These are phyloP conservation scores for Aspergillus sp. DNA, from an alignment of 2,329 filamentous ascomycete species.

Conservation along the genomic window DNA sequence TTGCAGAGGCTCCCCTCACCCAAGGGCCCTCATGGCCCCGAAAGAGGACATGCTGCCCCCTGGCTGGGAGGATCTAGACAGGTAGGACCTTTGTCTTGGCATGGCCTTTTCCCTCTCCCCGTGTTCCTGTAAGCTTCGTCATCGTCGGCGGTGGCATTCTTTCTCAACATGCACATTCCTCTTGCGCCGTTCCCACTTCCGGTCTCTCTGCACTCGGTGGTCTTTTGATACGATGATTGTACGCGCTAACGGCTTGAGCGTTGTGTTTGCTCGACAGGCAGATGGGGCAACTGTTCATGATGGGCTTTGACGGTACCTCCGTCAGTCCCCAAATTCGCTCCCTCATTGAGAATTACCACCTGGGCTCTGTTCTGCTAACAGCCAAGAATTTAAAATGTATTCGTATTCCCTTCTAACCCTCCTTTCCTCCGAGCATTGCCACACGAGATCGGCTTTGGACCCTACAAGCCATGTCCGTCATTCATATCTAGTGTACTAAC, in stretches of 20 bases:
- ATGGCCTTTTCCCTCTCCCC: constrained; percentile 1
- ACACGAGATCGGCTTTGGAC: background rate
- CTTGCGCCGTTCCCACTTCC: background rate
- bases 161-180: constrained; percentile 19
- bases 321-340: constrained; percentile 63
- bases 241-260: constrained; percentile 45
- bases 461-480: background rate
- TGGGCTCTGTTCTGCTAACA: constrained; percentile 75
- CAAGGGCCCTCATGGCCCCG: constrained; percentile 39
- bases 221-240: constrained; percentile 11
- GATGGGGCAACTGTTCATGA: constrained; percentile 62
- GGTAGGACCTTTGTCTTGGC: constrained; percentile 32
- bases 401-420: constrained; percentile 17
- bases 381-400: constrained; percentile 67
- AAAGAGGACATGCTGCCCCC: constrained; percentile 42
- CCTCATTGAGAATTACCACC: constrained; percentile 67
- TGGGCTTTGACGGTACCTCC: constrained; percentile 66
- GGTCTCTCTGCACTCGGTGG: background rate
- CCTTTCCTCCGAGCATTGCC: background rate
- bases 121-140: background rate
- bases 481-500: constrained; percentile 28
- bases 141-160: background rate
- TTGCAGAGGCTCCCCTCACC: constrained; percentile 32
- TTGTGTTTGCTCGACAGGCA: constrained; percentile 68
- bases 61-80: constrained; percentile 42